These are phyloP conservation scores for Cercophora sp. DNA, from an alignment of 495 filamentous ascomycete species.

Conservation along the genomic window DNA sequence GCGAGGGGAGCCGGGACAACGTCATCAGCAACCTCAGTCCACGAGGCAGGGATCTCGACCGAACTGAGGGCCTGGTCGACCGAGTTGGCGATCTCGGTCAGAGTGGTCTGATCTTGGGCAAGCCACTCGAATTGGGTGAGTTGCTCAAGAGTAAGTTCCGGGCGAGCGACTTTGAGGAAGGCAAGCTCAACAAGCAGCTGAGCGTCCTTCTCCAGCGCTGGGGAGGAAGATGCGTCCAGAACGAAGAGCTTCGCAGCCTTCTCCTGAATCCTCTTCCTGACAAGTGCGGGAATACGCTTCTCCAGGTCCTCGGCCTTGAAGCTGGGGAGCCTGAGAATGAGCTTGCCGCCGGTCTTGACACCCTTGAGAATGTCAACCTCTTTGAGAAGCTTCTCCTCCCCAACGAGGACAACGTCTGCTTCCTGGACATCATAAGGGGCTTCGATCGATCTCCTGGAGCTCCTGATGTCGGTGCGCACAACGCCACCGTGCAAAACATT, in stretches of 20 bases:
- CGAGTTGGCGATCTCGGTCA: slow-evolving; percentile 60
- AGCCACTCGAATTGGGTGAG: slow-evolving; percentile 29
- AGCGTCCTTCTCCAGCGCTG: slow-evolving; percentile 61
- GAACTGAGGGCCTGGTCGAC: slow-evolving; percentile 65
- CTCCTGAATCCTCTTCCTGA: slow-evolving; percentile 63
- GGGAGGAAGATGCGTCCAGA: slow-evolving; percentile 64
- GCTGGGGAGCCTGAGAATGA: slow-evolving; percentile 71
- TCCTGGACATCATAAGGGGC: slow-evolving; percentile 74
- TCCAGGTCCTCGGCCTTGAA: slow-evolving; percentile 85
- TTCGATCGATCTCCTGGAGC: slow-evolving; percentile 75
- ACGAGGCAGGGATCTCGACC: slow-evolving; percentile 71
- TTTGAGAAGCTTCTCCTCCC: slow-evolving; percentile 71
- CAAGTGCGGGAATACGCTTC: slow-evolving; percentile 69
- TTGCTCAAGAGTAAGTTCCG: slow-evolving; percentile 54
- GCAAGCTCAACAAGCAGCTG: slow-evolving; percentile 65
- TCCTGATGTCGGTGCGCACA: slow-evolving; percentile 79
- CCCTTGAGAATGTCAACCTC: slow-evolving; percentile 68
- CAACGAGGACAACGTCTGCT: slow-evolving; percentile 75
- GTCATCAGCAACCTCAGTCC: slow-evolving; percentile 65
- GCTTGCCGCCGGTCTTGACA: slow-evolving; percentile 63
- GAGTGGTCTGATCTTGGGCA: slow-evolving; percentile 38
- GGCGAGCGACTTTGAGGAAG: slow-evolving; percentile 70
- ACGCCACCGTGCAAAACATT: slow-evolving; percentile 85
- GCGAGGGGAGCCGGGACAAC: slow-evolving; percentile 48
- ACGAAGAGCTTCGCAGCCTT: slow-evolving; percentile 67